These are phyloP conservation scores for Colletotrichum sp. DNA, from an alignment of 2,329 filamentous ascomycete genomes.

Conservation along the genomic window DNA sequence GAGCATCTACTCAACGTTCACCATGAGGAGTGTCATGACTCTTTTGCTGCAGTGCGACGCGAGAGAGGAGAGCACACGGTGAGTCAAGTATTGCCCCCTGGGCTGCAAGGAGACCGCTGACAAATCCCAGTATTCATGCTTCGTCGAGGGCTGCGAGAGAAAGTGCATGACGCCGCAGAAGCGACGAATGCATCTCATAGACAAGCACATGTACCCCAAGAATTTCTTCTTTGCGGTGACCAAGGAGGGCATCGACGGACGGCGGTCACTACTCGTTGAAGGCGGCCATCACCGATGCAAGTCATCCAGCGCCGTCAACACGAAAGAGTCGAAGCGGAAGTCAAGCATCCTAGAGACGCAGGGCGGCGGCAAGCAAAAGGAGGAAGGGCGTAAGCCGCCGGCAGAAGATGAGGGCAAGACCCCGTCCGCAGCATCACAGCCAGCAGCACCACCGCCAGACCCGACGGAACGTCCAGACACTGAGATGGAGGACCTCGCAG, in stretches of 20 bases:
- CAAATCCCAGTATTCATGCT: constrained; percentile 75
- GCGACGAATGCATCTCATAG: constrained; percentile 85
- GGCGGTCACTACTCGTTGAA: constrained; percentile 78
- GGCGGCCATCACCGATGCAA: constrained; percentile 51
- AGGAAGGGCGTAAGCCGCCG: not conserved
- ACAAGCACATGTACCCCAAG: constrained; percentile 91
- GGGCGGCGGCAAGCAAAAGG: not conserved
- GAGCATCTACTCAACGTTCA: constrained; percentile 81
- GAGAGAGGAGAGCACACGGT: constrained; percentile 89
- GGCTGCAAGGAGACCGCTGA: constrained; percentile 11
- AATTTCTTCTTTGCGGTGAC: constrained; percentile 90
- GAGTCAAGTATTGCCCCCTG: constrained; percentile 31
- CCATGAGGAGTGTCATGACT: constrained; percentile 90
- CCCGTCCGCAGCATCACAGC: not conserved
- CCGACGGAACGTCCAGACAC: constrained; percentile 41
- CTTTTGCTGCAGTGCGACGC: constrained; percentile 72
- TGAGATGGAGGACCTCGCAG: constrained; percentile 67
- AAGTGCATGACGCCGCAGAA: constrained; percentile 86
- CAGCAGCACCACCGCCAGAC: not conserved
- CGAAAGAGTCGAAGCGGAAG: constrained; percentile 36
- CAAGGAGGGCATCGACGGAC: constrained; percentile 86
- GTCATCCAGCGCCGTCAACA: constrained; percentile 43
- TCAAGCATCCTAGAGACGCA: constrained; percentile 34
- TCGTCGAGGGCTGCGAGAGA: constrained; percentile 86
- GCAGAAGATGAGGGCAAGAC: not conserved